Evolutionary conservation across 495 filamentous ascomycete genomes (phyloP), one percentile per base, ranked within the genome.

Genomic region (Elaphomyces granulatus): DNA sequence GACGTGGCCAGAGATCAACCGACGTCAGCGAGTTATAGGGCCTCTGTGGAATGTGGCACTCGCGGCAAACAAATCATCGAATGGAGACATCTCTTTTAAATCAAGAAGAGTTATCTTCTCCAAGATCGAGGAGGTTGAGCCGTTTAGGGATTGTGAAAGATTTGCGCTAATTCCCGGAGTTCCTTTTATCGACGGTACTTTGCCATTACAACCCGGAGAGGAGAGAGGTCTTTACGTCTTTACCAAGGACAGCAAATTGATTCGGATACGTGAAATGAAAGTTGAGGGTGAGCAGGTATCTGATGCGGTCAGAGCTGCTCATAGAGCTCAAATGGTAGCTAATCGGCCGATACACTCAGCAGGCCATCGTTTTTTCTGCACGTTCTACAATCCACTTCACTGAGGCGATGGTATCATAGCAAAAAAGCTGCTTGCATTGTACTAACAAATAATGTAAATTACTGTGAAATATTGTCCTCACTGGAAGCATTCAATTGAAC

Each of bases 21-120:
- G 59, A 31, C 62, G 68, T 10, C 59, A 67, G 43, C 61, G 66
- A 12, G 64, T 74, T 0, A 51, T 79, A 21, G 72, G 71, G 0
- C 56, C 67, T 31, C 44, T 78, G 4, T 79, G 74, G 74, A 72
- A 59, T 48, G 60, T 53, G 34, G 55, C 60, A 8, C 46, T 60
- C 16, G 55, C 55, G 8, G 15, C 51, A 30, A 47, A 17, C 4
- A 53, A 49, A 15, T 15, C 45, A 16, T 35, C 44, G 32, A 38
- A 37, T n/a, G 41, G 38, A 38, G 42, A 45, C 34, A 34, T 43
- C 18, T 32, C 41, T 12, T 61, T 63, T 31, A 49, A 55, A 33
- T 43, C 55, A 1, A 61, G 56, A 42, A 52, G 64, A 20, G 49
- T 66, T 2, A 66, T 68, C 20, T 43, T 68, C 15, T 56, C 60